These are phyloP conservation scores for Paxillus involutus DNA, from an alignment of 768 basidiomycete species.

Conservation along the genomic window DNA sequence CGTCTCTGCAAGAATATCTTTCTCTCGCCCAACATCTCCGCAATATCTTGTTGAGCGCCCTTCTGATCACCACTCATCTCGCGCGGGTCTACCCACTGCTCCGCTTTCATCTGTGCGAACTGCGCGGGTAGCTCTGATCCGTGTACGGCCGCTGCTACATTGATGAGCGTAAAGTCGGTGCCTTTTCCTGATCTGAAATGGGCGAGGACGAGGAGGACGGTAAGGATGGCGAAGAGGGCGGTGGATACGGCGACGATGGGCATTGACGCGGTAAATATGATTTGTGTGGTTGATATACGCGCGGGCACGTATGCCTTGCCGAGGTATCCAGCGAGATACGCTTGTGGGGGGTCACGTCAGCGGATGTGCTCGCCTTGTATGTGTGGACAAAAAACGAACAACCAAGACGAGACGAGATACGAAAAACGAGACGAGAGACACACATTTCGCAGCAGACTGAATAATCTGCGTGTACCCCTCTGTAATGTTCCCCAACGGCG, in stretches of 20 bases:
- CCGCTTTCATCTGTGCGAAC: constrained; percentile 12
- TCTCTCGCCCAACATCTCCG: neutral
- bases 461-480: constrained; percentile 18
- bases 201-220: constrained; percentile 14
- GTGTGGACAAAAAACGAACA: neutral
- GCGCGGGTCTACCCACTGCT: neutral
- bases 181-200: constrained; percentile 24
- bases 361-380: too few species aligned
- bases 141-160: constrained; percentile 20
- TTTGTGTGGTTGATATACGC: constrained; percentile 15
- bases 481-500: constrained; percentile 16
- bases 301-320: constrained; percentile 30
- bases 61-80: neutral
- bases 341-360: constrained; percentile 1
- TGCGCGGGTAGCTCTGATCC: constrained; percentile 24
- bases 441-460: constrained; percentile 20
- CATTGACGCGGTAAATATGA: constrained; percentile 27
- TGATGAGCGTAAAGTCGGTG: constrained; percentile 25
- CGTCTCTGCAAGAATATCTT: constrained; percentile 16
- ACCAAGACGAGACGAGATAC: too few species aligned
- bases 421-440: neutral
- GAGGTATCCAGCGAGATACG: constrained; percentile 21
- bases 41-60: neutral
- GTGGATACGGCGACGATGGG: constrained; percentile 25
- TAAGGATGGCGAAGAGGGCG: constrained; percentile 12